Conservation (phyloP, 139 green algal genomes). For the Dunaliella sp. region DNA sequence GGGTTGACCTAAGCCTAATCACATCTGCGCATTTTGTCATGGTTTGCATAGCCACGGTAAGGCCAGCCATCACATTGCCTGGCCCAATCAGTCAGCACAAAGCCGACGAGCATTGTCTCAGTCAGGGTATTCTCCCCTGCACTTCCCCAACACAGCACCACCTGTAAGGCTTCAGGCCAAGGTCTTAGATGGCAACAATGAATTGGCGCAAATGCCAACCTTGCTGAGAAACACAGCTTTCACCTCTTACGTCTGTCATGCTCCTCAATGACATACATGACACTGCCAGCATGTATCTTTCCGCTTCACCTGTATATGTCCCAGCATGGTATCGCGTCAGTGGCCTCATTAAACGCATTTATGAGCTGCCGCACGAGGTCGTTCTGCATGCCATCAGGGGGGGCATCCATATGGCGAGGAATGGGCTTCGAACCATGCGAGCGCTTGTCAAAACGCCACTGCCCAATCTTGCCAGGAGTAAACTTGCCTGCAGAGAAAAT, state of each 20-base stretch:
- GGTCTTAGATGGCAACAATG: background rate
- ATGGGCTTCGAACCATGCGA: conserved; percentile 61
- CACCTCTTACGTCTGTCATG: background rate
- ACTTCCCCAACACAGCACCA: background rate
- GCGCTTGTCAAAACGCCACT: conserved; percentile 98
- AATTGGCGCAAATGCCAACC: background rate
- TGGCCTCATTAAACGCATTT: conserved; percentile 64
- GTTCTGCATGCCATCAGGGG: conserved; percentile 74
- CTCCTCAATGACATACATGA: background rate
- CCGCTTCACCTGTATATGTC: conserved; percentile 67
- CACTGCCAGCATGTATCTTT: background rate
- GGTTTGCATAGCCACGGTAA: too few species aligned
- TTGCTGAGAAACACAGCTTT: background rate
- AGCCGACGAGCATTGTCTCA: background rate
- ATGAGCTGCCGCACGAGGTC: conserved; percentile 73
- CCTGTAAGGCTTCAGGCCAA: background rate
- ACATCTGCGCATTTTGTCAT: too few species aligned
- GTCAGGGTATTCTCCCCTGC: background rate
- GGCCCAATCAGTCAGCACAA: background rate
- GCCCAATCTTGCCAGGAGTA: conserved; percentile 79
- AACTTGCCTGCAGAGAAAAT: conserved; percentile 50
- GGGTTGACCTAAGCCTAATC: too few species aligned
- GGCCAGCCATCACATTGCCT: too few species aligned
- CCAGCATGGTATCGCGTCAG: conserved; percentile 68
- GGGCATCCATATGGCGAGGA: conserved; percentile 58